Conservation (phyloP, 108 stramenopile genomes). For the Mediolabrus comicus region DNA sequence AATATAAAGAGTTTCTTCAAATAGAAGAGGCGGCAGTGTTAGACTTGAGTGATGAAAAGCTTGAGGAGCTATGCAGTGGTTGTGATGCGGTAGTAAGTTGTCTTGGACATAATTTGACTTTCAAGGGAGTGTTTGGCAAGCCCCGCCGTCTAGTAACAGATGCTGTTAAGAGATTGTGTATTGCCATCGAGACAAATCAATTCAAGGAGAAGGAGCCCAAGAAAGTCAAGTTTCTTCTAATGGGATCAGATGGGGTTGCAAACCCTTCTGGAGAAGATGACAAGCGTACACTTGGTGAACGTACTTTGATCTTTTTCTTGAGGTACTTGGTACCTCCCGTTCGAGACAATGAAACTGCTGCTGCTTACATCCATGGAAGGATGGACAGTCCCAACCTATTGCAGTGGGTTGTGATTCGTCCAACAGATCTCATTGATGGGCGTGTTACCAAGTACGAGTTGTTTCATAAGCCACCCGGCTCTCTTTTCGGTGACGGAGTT, state of each 20-base stretch:
- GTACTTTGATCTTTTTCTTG: slow-evolving; percentile 32
- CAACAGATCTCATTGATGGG: slow-evolving; percentile 57
- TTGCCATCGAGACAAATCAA: slow-evolving; percentile 14
- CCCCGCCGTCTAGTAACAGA: slow-evolving; percentile 30
- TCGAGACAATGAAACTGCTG: slow-evolving; percentile 64
- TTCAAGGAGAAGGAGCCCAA: not conserved
- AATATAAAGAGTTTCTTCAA: not conserved
- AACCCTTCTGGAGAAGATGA: slow-evolving; percentile 44
- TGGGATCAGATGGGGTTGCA: slow-evolving; percentile 64
- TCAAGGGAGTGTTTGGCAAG: slow-evolving; percentile 40
- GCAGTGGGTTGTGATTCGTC: slow-evolving; percentile 59
- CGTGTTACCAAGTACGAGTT: slow-evolving; percentile 28
- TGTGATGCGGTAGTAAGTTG: slow-evolving; percentile 53
- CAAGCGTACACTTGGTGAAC: slow-evolving; percentile 30
- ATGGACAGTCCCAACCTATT: slow-evolving; percentile 1
- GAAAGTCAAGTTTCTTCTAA: slow-evolving; percentile 54
- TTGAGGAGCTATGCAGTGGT: slow-evolving; percentile 29
- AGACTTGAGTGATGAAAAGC: slow-evolving; percentile 12
- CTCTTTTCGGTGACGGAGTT: slow-evolving; percentile 14
- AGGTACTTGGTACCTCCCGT: slow-evolving; percentile 59
- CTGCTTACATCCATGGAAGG: slow-evolving; percentile 30
- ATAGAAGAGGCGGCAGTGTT: not conserved
- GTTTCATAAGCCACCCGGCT: slow-evolving; percentile 9
- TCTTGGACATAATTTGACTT: slow-evolving; percentile 45
- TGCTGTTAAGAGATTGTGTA: slow-evolving; percentile 17